Percentiles rank a stretch among this genome's conserved stretches.
Conservation (phyloP, 2,329 filamentous ascomycete genomes). For the Stagonosporopsis cucurbitacearum region DNA sequence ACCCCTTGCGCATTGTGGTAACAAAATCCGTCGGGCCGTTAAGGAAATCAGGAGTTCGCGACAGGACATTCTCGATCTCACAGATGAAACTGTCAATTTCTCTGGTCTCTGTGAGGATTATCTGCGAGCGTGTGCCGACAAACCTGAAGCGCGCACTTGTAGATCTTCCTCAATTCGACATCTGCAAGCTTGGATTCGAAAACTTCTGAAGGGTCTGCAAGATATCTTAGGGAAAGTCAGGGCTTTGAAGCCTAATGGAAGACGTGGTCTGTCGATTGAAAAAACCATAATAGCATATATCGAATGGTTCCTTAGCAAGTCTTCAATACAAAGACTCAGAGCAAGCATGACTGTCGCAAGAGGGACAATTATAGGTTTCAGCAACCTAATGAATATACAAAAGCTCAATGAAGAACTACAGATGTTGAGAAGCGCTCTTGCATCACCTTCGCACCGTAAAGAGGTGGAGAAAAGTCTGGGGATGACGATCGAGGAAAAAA, state of each 20-base stretch:
- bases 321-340: background rate
- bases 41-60: background rate
- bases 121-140: background rate
- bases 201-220: background rate
- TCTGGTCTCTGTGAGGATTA: background rate
- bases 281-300: background rate
- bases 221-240: background rate
- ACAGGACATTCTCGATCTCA: background rate
- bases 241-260: background rate
- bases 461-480: background rate
- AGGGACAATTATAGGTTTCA: background rate
- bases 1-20: background rate
- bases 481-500: background rate
- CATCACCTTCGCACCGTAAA: background rate
- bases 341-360: background rate
- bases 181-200: background rate
- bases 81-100: background rate
- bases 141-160: background rate
- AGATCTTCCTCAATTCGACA: background rate
- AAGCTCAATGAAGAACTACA: background rate
- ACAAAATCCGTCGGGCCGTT: background rate
- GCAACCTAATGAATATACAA: background rate
- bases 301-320: background rate
- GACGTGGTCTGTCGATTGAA: background rate
- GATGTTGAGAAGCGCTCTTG: background rate